Evolutionary conservation across 2,329 filamentous ascomycete genomes (phyloP), one percentile per base, ranked within the genome.

Genomic region (Trichoderma aggressivum): DNA sequence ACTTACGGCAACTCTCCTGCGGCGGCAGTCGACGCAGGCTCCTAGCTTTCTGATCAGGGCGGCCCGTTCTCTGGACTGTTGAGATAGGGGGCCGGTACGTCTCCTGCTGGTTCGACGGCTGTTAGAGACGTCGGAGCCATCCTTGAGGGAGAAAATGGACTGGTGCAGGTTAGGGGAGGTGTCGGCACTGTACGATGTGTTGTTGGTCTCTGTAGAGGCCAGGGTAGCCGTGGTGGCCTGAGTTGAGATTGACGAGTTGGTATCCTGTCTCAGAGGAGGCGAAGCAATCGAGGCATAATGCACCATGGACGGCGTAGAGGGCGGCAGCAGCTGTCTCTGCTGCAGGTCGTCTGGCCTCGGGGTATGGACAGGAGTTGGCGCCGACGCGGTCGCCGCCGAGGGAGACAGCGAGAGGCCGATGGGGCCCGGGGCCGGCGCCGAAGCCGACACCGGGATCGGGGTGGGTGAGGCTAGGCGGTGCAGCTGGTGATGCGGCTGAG

Each of bases 41-140:
- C 87, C 87, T 67, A 89, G 80, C 78, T 89, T 89, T 75, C 87
- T 81, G 73, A 89, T 89, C 71, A 89, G 78, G 59, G 87, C 87
- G 60, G 87, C 87, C 77, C 86, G 86, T 75, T 89, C 86, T 77
- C 87, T 84, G 75, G 88, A 88, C 73, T 86, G 82, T 68, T 87
- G 84, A 36, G 87, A 88, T 73, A 89, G 81, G 73, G 87, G 87
- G 55, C 87, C 87, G 73, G 87, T 89, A 70, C 87, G 85, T 78
- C 87, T 84, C 76, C 87, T 85, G 77, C 85, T 89, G 73, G 86
- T 82, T 75, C 86, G 85, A 75, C 86, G 85, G 77, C 81, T 83
- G 77, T 84, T 84, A 80, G 83, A 83, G 77, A 86, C 80, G 79
- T 87, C 86, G 79, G 83, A 81, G 73, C 85, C 86, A 82, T 88